Evolutionary conservation across 1,284 basidiomycete genomes (phyloP).

Genomic region (Irpex sp.): DNA sequence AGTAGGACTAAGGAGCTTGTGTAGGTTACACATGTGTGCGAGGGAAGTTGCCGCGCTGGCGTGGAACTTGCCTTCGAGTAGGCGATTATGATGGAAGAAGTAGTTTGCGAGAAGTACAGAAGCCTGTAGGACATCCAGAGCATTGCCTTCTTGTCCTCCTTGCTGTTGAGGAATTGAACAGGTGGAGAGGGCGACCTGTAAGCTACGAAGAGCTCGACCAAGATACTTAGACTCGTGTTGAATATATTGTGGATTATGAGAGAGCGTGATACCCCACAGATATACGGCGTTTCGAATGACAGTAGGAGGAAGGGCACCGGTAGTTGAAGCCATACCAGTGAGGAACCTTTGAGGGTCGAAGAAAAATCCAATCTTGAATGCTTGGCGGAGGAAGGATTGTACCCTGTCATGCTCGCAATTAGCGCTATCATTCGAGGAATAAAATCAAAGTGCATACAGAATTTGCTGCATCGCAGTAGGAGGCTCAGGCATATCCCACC

Average conservation of each 20-base stretch:
- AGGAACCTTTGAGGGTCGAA: conserved; percentile 28
- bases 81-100: conserved; percentile 34
- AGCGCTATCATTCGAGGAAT: background rate
- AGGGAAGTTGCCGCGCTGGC: conserved; percentile 33
- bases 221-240: conserved; percentile 18
- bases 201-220: conserved; percentile 21
- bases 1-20: conserved; percentile 8
- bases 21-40: conserved; percentile 23
- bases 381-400: conserved; percentile 29
- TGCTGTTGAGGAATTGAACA: conserved; percentile 18
- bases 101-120: conserved; percentile 39
- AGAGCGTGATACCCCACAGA: conserved; percentile 17
- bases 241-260: conserved; percentile 9
- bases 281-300: conserved; percentile 16
- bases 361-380: conserved; percentile 33
- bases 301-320: conserved; percentile 16
- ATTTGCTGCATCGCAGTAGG: conserved; percentile 11
- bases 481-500: conserved; percentile 19
- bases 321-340: conserved; percentile 13
- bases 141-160: conserved; percentile 25
- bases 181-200: conserved; percentile 24
- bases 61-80: conserved; percentile 37
- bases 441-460: conserved; percentile 9
- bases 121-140: conserved; percentile 39
- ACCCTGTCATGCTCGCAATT: conserved; percentile 21